Evolutionary conservation across 768 basidiomycete genomes (phyloP), one percentile per base, ranked within the genome.

Genomic region (Tephrocybe sp.): DNA sequence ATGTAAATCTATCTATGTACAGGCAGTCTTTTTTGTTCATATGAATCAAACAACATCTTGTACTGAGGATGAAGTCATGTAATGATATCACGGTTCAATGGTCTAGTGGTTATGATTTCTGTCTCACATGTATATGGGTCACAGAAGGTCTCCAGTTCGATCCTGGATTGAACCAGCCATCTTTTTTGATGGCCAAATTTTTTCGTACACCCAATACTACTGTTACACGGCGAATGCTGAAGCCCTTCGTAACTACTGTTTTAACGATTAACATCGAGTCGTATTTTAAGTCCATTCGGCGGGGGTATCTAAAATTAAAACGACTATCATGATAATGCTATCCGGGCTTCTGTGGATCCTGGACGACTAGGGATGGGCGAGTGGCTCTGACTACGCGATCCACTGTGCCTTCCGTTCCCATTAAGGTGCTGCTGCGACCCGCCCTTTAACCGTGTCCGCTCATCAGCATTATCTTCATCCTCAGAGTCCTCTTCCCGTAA

Each of bases 401-500:
- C 74, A 53, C 62, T 65, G 55, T 60, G 56, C 39, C 56, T 60
- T 57, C 58, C 53, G 59, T 56, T 22, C 48, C 49, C 36, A 56
- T 51, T 51, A 39, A 50, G 22, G 41, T 56, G 38, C 36, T 53
- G 50, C 50, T 64, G n/a, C 38, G 57, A 30, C 50, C 55, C 60
- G 44, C 65, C 65, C 47, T 59, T 68, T 52, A 75, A 57, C 38
- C 62, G 69, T 32, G 72, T 75, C 55, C 68, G 68, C 64, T 83
- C 76, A 66, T 78, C 72, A 51, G 65, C 73, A 64, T 77, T 74
- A 39, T 69, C 69, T 16, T 74, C 77, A 32, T 77, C 78, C 48
- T 75, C 75, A 41, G 36, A 47, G 1, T 47, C 47, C 4, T 83
- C 85, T 71, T 93, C 92, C 34, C 76, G 70, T 46, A 95, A 68